A percentile compares a stretch with the other conserved stretches of the same genome.
These are phyloP conservation scores for Lolium perenne DNA, from an alignment of 176 grass and related monocot genomes.

Conservation along the genomic window DNA sequence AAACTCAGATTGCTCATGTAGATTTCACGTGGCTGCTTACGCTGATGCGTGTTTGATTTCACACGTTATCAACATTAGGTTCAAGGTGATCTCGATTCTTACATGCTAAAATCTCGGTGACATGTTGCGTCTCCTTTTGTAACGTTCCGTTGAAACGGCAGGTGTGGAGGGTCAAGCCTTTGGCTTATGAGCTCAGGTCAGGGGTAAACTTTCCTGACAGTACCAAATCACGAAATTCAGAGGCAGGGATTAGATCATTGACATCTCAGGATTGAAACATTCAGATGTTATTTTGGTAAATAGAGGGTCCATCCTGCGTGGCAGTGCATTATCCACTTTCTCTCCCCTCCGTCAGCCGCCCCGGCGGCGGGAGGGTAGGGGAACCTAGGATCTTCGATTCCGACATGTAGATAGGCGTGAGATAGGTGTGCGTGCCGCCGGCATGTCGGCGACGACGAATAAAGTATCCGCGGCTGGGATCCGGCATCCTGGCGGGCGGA, in stretches of 20 bases:
- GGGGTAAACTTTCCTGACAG: not conserved
- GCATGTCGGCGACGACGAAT: too few species aligned
- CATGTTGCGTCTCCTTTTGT: not conserved
- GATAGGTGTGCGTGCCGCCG: too few species aligned
- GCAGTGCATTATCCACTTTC: not conserved
- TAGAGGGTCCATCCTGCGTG: not conserved
- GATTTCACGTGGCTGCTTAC: not conserved
- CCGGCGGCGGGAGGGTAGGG: too few species aligned
- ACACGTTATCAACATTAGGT: not conserved
- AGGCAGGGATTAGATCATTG: not conserved
- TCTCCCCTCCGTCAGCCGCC: too few species aligned
- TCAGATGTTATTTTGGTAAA: not conserved
- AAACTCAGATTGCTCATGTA: not conserved
- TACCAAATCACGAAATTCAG: constrained; percentile 14
- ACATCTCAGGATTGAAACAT: not conserved
- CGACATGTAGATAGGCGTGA: too few species aligned
- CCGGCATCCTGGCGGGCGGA: too few species aligned
- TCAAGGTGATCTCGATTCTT: not conserved
- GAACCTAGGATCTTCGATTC: too few species aligned
- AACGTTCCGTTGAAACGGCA: constrained; percentile 37
- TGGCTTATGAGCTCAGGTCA: not conserved
- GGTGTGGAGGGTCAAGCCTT: constrained; percentile 3
- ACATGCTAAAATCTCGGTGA: not conserved
- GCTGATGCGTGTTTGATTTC: constrained; percentile 13
- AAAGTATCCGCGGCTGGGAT: too few species aligned